Base-by-base conservation (phyloP, 2,329 filamentous ascomycete species). In the Sarocladium strictum region DNA sequence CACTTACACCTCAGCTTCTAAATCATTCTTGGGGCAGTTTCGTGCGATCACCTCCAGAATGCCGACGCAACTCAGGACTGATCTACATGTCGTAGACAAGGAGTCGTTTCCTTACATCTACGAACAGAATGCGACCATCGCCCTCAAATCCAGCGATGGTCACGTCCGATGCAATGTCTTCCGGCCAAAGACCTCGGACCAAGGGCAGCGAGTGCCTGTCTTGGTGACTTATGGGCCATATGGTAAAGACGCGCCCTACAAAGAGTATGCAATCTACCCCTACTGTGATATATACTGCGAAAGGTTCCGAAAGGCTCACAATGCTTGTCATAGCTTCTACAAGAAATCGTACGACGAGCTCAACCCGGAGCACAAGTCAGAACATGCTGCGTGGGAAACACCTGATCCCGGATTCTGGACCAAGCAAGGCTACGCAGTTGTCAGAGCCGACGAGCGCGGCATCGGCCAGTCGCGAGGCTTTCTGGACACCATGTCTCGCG, bases 161-260 rank as follows among this genome's bases (percentile, higher is more conserved):
- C 62, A 67, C n/a, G 64, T 73, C 23, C 65, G 71, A 17, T 69
- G 67, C 58, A 73, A 72, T 37, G 63, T 73, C 14, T 73, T 72
- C 57, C 63, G 68, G 7, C 71, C 71, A 0, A 66, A 68, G 52
- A 43, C 32, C 2, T 29, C 54, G 12, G 61, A 56, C 12, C 58
- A 32, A 51, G 40, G 40, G 40, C 40, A 24, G 15, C 5, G 17
- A 43, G 40, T 56, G 76, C 85, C 86, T 0, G 85, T 87, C 0
- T 65, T 89, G 10, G 80, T 86, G 2, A 89, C 85, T 0, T 89
- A 89, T 59, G 86, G 86, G 0, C 86, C 86, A 9, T 89, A 89
- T 58, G 86, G 86, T 45, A 89, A 90, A 60, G 85, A 89, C 60
- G 86, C 88, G 33, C 79, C 75, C 17, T 89, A 89, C 64, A 72